These are phyloP conservation scores for Solanum boliviense DNA, from an alignment of 257 asterid genomes.

Conservation along the genomic window DNA sequence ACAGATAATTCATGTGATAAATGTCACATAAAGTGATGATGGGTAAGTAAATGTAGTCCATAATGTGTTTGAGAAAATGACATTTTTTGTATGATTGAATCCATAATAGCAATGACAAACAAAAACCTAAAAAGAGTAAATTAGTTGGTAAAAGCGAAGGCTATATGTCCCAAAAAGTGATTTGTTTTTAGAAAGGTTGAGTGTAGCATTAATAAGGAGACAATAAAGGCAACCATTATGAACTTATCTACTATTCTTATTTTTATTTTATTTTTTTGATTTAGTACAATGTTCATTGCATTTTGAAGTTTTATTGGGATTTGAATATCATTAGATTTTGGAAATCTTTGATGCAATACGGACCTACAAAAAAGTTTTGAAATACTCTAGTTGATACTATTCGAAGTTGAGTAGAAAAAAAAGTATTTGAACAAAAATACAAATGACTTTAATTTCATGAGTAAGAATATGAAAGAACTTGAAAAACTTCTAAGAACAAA, in stretches of 20 bases:
- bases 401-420: not conserved
- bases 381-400: not conserved
- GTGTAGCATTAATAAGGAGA: not conserved
- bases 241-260: not conserved
- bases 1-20: not conserved
- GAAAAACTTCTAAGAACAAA: not conserved
- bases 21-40: not conserved
- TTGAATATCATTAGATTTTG: not conserved
- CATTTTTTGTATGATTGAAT: not conserved
- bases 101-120: not conserved
- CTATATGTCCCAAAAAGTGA: not conserved
- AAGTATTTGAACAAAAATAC: not conserved
- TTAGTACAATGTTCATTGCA: not conserved
- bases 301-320: not conserved
- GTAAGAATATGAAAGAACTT: not conserved
- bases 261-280: not conserved
- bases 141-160: not conserved
- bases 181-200: not conserved
- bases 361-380: not conserved
- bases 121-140: not conserved
- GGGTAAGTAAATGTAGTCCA: not conserved
- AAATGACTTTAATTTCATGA: not conserved
- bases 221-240: not conserved
- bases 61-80: not conserved
- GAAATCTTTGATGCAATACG: not conserved